Evolutionary conservation across 768 basidiomycete genomes (phyloP).

Genomic region (Termitomyces eurrhizus): DNA sequence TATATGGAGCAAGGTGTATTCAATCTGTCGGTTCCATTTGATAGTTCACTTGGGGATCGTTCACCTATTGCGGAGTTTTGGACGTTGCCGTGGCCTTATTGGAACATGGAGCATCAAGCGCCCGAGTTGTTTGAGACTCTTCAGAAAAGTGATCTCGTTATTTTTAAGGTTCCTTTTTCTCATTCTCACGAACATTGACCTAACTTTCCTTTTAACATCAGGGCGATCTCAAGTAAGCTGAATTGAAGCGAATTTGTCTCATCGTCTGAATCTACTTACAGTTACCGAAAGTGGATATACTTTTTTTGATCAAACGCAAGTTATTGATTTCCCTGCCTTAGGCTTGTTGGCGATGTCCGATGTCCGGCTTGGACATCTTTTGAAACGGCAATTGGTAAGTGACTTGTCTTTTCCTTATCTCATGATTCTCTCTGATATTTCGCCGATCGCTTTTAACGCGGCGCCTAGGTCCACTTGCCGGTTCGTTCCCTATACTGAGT

Average conservation of each 20-base stretch:
- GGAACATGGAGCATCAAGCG: slow-evolving; percentile 60
- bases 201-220: slow-evolving; percentile 20
- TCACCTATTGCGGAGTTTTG: slow-evolving; percentile 45
- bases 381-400: slow-evolving; percentile 61
- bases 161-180: slow-evolving; percentile 65
- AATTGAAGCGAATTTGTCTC: not conserved
- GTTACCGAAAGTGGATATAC: slow-evolving; percentile 75
- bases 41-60: slow-evolving; percentile 50
- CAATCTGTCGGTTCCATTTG: slow-evolving; percentile 60
- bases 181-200: not conserved
- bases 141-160: slow-evolving; percentile 58
- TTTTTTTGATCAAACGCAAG: not conserved
- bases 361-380: slow-evolving; percentile 87
- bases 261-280: slow-evolving; percentile 20
- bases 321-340: slow-evolving; percentile 25
- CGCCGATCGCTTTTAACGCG: not conserved
- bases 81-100: slow-evolving; percentile 75
- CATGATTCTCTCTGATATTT: not conserved
- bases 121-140: slow-evolving; percentile 49
- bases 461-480: slow-evolving; percentile 60
- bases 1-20: slow-evolving; percentile 75
- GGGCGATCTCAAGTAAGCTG: slow-evolving; percentile 87
- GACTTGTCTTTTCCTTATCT: not conserved
- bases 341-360: slow-evolving; percentile 81
- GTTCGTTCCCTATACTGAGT: slow-evolving; percentile 77